phyloP scores from a whole-genome alignment of 768 basidiomycete species.

The Lactarius sanguifluus region DNA sequence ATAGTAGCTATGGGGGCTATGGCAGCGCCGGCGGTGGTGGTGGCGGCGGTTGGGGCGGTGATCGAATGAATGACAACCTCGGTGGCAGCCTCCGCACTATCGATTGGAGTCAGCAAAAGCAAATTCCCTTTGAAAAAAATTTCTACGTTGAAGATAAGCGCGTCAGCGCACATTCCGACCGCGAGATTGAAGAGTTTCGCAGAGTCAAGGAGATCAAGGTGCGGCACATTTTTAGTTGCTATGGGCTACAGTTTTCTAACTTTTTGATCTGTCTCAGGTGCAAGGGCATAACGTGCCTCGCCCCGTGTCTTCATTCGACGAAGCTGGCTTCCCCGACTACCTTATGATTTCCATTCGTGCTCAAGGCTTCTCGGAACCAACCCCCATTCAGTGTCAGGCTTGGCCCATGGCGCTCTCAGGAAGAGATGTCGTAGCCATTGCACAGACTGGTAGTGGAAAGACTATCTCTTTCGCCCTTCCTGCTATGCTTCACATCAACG shows the following conservation, averaged over 20 bases:
- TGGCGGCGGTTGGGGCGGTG: conserved; percentile 51
- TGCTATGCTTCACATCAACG: conserved; percentile 99
- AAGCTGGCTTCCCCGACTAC: conserved; percentile 95
- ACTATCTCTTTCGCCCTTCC: conserved; percentile 98
- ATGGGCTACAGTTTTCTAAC: neutral
- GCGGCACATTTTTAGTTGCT: neutral
- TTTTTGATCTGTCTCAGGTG: conserved; percentile 48
- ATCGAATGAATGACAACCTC: conserved; percentile 77
- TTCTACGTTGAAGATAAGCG: conserved; percentile 92
- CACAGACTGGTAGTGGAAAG: conserved; percentile 98
- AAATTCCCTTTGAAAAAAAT: conserved; percentile 95
- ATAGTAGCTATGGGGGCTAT: conserved; percentile 36
- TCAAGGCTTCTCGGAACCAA: conserved; percentile 88
- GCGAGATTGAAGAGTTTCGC: conserved; percentile 88
- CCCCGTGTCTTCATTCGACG: conserved; percentile 90
- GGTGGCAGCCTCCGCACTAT: conserved; percentile 80
- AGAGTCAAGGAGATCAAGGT: conserved; percentile 86
- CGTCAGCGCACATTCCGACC: conserved; percentile 71
- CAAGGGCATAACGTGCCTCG: conserved; percentile 87
- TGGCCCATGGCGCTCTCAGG: conserved; percentile 99
- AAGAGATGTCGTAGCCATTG: conserved; percentile 92
- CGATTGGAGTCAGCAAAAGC: conserved; percentile 75
- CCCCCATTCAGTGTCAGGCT: conserved; percentile 97
- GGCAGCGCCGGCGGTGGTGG: conserved; percentile 36
- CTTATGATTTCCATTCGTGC: conserved; percentile 90